A percentile compares a stretch with the other conserved stretches of the same genome.
Evolutionary conservation across 148 eudicot genomes (phyloP).

Genomic region (Beta vulgaris): DNA sequence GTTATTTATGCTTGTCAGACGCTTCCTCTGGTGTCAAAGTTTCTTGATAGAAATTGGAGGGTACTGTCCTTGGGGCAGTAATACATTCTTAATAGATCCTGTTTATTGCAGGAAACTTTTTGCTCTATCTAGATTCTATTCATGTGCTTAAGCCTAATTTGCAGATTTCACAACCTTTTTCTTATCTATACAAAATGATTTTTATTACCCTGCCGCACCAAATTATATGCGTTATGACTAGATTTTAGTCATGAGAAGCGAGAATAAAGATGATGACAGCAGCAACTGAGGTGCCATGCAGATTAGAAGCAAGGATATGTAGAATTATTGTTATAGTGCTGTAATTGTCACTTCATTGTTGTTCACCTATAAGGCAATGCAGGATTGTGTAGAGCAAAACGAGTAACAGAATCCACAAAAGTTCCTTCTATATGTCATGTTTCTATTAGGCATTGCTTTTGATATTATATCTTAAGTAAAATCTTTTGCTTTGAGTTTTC

Average conservation of each 20-base stretch:
- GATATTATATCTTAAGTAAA: neutral
- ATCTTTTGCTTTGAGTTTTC: neutral
- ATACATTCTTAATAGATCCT: neutral
- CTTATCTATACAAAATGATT: neutral
- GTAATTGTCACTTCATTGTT: neutral
- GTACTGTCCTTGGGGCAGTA: neutral
- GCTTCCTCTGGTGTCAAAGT: too few species aligned
- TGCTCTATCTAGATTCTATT: neutral
- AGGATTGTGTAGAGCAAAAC: neutral
- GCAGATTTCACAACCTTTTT: neutral
- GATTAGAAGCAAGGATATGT: neutral
- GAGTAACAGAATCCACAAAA: neutral
- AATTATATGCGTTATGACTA: neutral
- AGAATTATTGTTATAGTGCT: neutral
- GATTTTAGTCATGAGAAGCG: neutral
- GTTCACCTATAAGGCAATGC: neutral
- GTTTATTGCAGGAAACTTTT: neutral
- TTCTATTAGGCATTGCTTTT: neutral
- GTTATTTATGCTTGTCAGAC: neutral
- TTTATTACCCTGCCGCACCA: neutral
- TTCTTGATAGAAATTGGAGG: neutral
- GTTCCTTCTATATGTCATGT: neutral
- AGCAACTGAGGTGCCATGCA: too few species aligned
- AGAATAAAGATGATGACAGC: neutral
- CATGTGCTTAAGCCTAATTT: neutral